Evolutionary conservation across 305 asterid species (phyloP), one percentile per base, ranked within the genome.

Genomic region (Solanum hybrid): DNA sequence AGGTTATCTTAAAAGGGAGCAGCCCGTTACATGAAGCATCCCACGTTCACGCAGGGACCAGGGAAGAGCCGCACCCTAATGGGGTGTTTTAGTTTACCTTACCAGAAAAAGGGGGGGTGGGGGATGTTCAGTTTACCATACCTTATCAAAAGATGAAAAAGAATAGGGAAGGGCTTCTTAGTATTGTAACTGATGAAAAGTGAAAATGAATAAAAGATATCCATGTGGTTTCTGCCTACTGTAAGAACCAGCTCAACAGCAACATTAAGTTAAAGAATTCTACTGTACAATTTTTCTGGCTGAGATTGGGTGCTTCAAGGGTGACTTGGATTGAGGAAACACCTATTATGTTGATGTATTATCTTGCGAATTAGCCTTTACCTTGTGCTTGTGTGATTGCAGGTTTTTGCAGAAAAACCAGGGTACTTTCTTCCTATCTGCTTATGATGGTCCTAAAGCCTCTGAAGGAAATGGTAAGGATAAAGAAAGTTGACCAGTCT

Each of bases 371-470:
- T n/a, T n/a, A 69, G 45, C 34, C 76, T 38, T 86, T 64, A 27
- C 51, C 77, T 71, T 32, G 85, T 84, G 85, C 66, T 64, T 91
- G 38, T 71, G 86, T 89, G 73, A 26, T 32, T 91, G 88, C 90
- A 96, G 99, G 95, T 96, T 91, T 92, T 80, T 96, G 94, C 98
- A 93, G 88, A 95, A 92, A 90, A 94, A 95, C 64, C 95, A 95
- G 91, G 93, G 93, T 86, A 87, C 90, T 73, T 95, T 95, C 92
- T 95, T 95, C 91, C 92, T 92, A 82, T 90, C 95, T 82, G 88
- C 93, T 69, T 96, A 96, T 31, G 98, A 95, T 88, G 92, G 91
- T 87, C 91, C 92, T 76, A 93, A 92, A 91, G 92, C 88, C 82
- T 85, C 92, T 34, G 95, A 91, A 91, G 94, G 91, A 92, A 90